A percentile compares a stretch with the other conserved stretches of the same genome.
Conservation (phyloP, 257 asterid species). For the Henckelia pumila region DNA sequence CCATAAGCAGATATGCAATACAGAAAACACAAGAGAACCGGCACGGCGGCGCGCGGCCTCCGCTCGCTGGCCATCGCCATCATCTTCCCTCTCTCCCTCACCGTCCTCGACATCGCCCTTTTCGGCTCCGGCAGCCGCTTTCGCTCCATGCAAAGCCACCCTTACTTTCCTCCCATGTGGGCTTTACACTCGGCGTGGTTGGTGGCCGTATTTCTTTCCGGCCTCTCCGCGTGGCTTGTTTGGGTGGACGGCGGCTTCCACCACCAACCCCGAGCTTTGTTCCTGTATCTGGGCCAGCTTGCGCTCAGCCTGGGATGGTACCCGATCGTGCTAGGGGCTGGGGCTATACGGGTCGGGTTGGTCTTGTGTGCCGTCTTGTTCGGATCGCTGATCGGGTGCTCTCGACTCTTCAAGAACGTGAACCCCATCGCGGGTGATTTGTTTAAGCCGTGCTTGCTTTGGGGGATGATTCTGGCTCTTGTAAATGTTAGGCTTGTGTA, state of each 20-base stretch:
- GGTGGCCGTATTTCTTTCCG: conserved; percentile 50
- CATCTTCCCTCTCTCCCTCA: conserved; percentile 50
- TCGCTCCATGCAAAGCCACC: conserved; percentile 55
- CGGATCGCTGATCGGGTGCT: conserved; percentile 59
- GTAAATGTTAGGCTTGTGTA: neutral
- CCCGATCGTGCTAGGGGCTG: conserved; percentile 75
- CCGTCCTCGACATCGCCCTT: conserved; percentile 48
- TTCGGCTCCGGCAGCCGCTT: conserved; percentile 63
- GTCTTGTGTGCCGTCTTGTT: conserved; percentile 53
- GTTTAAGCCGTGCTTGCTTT: neutral
- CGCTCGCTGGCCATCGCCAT: conserved; percentile 71
- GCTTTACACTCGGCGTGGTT: conserved; percentile 70
- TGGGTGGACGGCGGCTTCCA: conserved; percentile 98
- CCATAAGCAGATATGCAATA: conserved; percentile 7
- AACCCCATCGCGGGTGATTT: neutral
- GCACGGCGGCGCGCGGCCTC: conserved; percentile 66
- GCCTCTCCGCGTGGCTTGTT: conserved; percentile 86
- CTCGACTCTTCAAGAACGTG: conserved; percentile 30
- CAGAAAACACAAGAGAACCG: conserved; percentile 33
- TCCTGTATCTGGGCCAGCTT: conserved; percentile 54
- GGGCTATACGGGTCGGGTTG: conserved; percentile 59
- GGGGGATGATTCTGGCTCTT: neutral
- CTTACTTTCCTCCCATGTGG: conserved; percentile 81
- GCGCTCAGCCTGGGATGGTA: conserved; percentile 65
- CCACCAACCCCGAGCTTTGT: conserved; percentile 49